Evolutionary conservation across 2,329 filamentous ascomycete species (phyloP), one percentile per base, ranked within the genome.

Genomic region (Chaetomiaceae sp.): DNA sequence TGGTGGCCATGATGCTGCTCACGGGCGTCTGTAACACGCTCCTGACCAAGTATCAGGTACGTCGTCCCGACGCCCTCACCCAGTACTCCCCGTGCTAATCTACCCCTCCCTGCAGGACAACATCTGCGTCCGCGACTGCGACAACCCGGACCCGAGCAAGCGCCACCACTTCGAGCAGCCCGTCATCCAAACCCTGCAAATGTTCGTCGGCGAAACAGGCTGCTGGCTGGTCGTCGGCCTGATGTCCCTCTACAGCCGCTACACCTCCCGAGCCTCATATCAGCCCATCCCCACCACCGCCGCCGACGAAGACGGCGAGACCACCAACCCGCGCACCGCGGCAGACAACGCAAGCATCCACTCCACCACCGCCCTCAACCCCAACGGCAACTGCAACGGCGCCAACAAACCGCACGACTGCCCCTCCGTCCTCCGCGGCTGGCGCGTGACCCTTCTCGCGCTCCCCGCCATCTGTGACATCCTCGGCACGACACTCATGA

Each of bases 11-110:
- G 89, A 97, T 97, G 92, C 79, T 97, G 67, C 74, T 96, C 68
- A 96, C 92, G 22, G 92, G 92, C 59, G 91, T 95, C 58, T 96
- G 91, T 79, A 99, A 99, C 71, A 99, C 94, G 1, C 82, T 99
- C 57, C 79, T 99, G 65, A 96, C 92, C 63, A 99, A 99, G 69
- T 96, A 91, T 67, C 92, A 97, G 76, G 91, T 91, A 71, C 57
- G 75, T 68, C 40, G 38, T 34, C 23, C 47, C 45, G 34, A n/a
- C 6, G 3, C n/a, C 33, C 19, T 19, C 9, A n/a, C 12, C 22
- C 29, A 23, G 22, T 11, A 17, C 6, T 8, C 3, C 11, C 14
- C 14, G 4, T 15, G 14, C 49, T 33, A 36, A 51, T 20, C 27
- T 47, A 20, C 38, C 25, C 48, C 31, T 15, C 14, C 43, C 47